phyloP scores from a whole-genome alignment of 2,329 filamentous ascomycete species.

The Hypoxylon sp. region DNA sequence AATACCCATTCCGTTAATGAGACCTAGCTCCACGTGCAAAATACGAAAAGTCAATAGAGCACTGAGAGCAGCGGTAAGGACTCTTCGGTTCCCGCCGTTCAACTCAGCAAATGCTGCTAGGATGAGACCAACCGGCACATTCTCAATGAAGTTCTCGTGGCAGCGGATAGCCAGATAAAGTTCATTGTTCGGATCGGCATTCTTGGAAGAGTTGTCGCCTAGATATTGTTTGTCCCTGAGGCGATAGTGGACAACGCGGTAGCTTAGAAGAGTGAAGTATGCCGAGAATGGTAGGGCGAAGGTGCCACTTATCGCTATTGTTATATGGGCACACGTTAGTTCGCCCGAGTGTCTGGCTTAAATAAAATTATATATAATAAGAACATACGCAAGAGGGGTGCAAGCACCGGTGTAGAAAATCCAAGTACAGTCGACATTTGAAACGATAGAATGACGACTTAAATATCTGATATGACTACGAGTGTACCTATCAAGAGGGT shows the following conservation, averaged over 20 bases:
- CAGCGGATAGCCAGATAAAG: slow-evolving; percentile 50
- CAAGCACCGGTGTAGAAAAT: slow-evolving; percentile 37
- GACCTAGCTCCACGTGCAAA: slow-evolving; percentile 52
- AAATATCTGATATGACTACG: background rate
- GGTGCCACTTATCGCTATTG: slow-evolving; percentile 52
- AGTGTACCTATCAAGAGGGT: slow-evolving; percentile 3
- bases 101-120: slow-evolving; percentile 54
- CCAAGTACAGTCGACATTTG: slow-evolving; percentile 42
- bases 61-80: slow-evolving; percentile 47
- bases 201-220: slow-evolving; percentile 50
- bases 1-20: slow-evolving; percentile 46
- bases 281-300: slow-evolving; percentile 54
- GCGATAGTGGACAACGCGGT: slow-evolving; percentile 50
- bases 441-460: background rate
- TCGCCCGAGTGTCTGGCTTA: background rate
- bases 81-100: slow-evolving; percentile 52
- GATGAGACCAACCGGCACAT: slow-evolving; percentile 53
- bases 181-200: slow-evolving; percentile 40
- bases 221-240: slow-evolving; percentile 50
- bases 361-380: background rate
- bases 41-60: slow-evolving; percentile 51
- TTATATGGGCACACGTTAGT: slow-evolving; percentile 1
- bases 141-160: slow-evolving; percentile 54
- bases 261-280: slow-evolving; percentile 53
- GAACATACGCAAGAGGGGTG: slow-evolving; percentile 45